A percentile compares a stretch with the other conserved stretches of the same genome.
Evolutionary conservation across 2,329 filamentous ascomycete species (phyloP).

Genomic region (Pseudocercospora pini-densiflorae): DNA sequence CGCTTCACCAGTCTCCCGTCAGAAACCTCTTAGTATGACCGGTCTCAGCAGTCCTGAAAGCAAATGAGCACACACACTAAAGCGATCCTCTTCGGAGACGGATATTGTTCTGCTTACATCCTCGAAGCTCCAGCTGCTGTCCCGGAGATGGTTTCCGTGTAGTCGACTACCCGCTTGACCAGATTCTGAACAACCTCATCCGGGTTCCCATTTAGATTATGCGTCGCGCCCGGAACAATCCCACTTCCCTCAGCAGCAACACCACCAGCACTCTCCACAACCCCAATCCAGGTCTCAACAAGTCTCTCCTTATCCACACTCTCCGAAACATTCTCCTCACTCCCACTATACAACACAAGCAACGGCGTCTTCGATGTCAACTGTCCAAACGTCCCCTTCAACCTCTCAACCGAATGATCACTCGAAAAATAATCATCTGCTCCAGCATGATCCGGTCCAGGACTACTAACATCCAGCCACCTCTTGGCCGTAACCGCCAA

Average conservation of each 20-base stretch:
- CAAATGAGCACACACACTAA: neutral
- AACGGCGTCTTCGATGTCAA: slow-evolving; percentile 59
- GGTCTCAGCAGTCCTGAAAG: neutral
- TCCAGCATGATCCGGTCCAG: slow-evolving; percentile 61
- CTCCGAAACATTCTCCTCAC: slow-evolving; percentile 68
- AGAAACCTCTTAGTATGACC: neutral
- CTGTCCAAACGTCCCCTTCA: slow-evolving; percentile 68
- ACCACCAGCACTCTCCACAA: slow-evolving; percentile 51
- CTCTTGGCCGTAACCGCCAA: slow-evolving; percentile 60
- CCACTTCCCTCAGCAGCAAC: slow-evolving; percentile 54
- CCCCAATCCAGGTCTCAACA: slow-evolving; percentile 60
- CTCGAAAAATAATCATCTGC: slow-evolving; percentile 91
- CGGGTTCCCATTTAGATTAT: slow-evolving; percentile 55
- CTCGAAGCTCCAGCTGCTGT: slow-evolving; percentile 7
- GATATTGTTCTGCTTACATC: neutral
- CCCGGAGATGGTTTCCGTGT: slow-evolving; percentile 44
- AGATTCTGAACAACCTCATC: slow-evolving; percentile 55
- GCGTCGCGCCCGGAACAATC: slow-evolving; percentile 54
- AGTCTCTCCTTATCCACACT: slow-evolving; percentile 62
- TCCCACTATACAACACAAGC: slow-evolving; percentile 67
- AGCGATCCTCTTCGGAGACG: neutral
- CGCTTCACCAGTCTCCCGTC: neutral
- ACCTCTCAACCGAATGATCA: slow-evolving; percentile 65
- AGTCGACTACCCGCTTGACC: slow-evolving; percentile 56
- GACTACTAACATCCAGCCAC: slow-evolving; percentile 63